Percentiles rank a stretch among this genome's conserved stretches.
phyloP scores from a whole-genome alignment of 805 yeast genomes.

The Cyberlindnera lachancei region DNA sequence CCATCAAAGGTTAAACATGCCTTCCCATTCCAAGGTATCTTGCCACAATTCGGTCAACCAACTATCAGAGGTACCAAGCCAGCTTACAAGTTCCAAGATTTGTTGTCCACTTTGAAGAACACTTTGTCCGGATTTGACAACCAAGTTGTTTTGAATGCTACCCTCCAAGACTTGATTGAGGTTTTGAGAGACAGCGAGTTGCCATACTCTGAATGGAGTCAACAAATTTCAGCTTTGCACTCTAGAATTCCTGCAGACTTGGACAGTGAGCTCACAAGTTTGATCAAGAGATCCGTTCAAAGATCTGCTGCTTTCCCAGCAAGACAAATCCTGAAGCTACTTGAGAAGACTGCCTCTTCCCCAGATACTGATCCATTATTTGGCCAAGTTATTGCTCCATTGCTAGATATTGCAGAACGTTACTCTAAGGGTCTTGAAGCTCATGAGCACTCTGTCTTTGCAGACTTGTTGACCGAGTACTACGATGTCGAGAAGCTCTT shows the following conservation, averaged over 20 bases:
- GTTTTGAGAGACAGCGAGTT: slow-evolving; percentile 72
- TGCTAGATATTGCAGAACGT: slow-evolving; percentile 59
- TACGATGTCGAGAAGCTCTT: slow-evolving; percentile 72
- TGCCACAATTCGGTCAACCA: slow-evolving; percentile 86
- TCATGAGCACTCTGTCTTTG: slow-evolving; percentile 77
- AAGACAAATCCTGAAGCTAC: slow-evolving; percentile 64
- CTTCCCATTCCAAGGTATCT: slow-evolving; percentile 85
- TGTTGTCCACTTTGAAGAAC: slow-evolving; percentile 57
- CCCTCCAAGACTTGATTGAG: slow-evolving; percentile 64
- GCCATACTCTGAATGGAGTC: slow-evolving; percentile 90
- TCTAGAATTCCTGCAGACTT: slow-evolving; percentile 78
- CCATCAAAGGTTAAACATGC: slow-evolving; percentile 98
- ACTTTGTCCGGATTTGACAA: slow-evolving; percentile 90
- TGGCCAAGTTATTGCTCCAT: slow-evolving; percentile 59
- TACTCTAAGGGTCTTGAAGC: slow-evolving; percentile 71
- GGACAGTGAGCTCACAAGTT: slow-evolving; percentile 55
- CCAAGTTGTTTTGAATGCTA: slow-evolving; percentile 85
- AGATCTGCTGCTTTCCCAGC: slow-evolving; percentile 91
- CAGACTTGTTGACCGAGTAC: slow-evolving; percentile 62
- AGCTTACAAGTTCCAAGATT: slow-evolving; percentile 58
- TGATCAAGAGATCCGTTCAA: slow-evolving; percentile 56
- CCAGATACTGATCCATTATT: slow-evolving; percentile 48
- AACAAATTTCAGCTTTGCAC: slow-evolving; percentile 83
- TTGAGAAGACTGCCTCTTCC: slow-evolving; percentile 52
- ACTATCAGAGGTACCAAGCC: slow-evolving; percentile 77